A percentile compares a stretch with the other conserved stretches of the same genome.
Evolutionary conservation across 257 asterid species (phyloP).

Genomic region (Eucommia ulmoides): DNA sequence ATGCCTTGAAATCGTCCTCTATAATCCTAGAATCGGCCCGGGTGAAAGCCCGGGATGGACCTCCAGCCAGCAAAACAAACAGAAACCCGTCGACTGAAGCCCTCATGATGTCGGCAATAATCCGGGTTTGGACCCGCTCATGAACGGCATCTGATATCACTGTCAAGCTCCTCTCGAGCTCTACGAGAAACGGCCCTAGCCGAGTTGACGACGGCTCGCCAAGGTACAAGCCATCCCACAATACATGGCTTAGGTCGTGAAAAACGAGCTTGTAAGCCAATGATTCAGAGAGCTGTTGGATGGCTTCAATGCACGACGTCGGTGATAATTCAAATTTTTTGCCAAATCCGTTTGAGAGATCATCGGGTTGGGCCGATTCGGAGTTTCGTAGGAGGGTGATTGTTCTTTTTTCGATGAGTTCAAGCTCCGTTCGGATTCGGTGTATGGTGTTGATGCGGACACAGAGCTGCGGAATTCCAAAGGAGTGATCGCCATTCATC

Average conservation of each 20-base stretch:
- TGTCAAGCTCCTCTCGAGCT: conserved; percentile 56
- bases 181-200: conserved; percentile 76
- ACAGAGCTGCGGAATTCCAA: conserved; percentile 65
- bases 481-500: conserved; percentile 46
- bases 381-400: conserved; percentile 79
- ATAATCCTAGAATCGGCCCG: conserved; percentile 52
- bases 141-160: conserved; percentile 59
- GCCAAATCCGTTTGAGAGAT: conserved; percentile 53
- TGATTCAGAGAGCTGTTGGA: conserved; percentile 75
- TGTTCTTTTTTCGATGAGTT: conserved; percentile 74
- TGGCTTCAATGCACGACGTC: conserved; percentile 69
- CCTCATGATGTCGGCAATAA: conserved; percentile 75
- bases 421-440: conserved; percentile 59
- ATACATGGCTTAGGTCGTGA: conserved; percentile 52
- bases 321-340: conserved; percentile 86
- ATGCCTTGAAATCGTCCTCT: conserved; percentile 81
- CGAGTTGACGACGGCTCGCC: conserved; percentile 79
- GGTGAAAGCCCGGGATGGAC: conserved; percentile 67
- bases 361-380: conserved; percentile 79
- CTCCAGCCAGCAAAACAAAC: conserved; percentile 86
- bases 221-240: conserved; percentile 65
- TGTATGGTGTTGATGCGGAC: conserved; percentile 85
- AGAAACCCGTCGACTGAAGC: conserved; percentile 84
- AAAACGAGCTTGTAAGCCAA: conserved; percentile 66
- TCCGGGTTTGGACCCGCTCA: conserved; percentile 68